A percentile compares a stretch with the other conserved stretches of the same genome.
Conservation (phyloP, 371 early-diverging fungal species). For the Neoconidiobolus thromboides region DNA sequence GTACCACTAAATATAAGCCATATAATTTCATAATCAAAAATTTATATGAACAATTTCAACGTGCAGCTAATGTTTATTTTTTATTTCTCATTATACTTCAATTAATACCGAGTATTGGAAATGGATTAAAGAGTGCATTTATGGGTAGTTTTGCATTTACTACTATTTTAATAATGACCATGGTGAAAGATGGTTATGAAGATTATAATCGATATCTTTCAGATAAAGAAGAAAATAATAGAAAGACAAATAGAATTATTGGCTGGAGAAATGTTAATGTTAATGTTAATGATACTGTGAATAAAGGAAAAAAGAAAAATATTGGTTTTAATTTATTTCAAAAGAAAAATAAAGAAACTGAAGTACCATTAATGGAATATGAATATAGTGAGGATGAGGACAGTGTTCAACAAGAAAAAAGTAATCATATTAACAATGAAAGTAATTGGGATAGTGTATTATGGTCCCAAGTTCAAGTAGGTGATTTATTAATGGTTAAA, state of each 20-base stretch:
- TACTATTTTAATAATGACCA: constrained; percentile 68
- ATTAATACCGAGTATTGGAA: constrained; percentile 55
- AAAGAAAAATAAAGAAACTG: too few species aligned
- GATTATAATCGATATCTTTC: constrained; percentile 84
- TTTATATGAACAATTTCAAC: constrained; percentile 87
- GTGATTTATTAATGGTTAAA: constrained; percentile 75
- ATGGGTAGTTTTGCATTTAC: constrained; percentile 52
- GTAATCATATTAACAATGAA: neutral
- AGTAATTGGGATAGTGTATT: constrained; percentile 1
- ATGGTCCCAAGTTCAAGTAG: constrained; percentile 61
- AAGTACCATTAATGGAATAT: neutral
- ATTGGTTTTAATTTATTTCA: too few species aligned
- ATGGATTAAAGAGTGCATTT: constrained; percentile 59
- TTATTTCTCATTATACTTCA: constrained; percentile 81
- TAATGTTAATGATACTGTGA: neutral
- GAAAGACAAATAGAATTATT: constrained; percentile 38
- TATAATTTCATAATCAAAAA: constrained; percentile 87
- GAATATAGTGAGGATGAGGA: neutral
- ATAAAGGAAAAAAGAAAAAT: too few species aligned
- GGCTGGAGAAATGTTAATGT: constrained; percentile 56
- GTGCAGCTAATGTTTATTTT: constrained; percentile 95
- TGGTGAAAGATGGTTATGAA: constrained; percentile 90
- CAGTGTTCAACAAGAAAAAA: neutral
- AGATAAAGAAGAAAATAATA: constrained; percentile 71
- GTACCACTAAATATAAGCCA: constrained; percentile 70